These are phyloP conservation scores for Tubosaeta sp. DNA, from an alignment of 768 basidiomycete genomes.

Conservation along the genomic window DNA sequence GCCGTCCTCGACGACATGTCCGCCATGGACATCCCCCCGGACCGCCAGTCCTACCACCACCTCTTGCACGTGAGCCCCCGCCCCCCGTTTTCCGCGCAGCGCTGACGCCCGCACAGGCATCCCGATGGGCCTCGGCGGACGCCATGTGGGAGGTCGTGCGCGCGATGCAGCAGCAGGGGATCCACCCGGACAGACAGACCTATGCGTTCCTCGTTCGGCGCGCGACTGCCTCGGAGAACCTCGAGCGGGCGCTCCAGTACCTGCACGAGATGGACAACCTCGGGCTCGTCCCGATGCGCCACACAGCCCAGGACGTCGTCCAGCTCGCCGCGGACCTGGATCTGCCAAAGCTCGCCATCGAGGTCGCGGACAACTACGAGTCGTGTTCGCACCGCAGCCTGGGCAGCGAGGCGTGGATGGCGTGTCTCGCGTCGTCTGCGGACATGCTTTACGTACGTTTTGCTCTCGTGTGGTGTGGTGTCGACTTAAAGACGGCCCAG, in stretches of 20 bases:
- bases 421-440: slow-evolving; percentile 62
- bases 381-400: slow-evolving; percentile 48
- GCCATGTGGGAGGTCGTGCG: slow-evolving; percentile 48
- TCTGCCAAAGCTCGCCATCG: slow-evolving; percentile 64
- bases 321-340: slow-evolving; percentile 48
- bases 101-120: slow-evolving; percentile 40
- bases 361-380: slow-evolving; percentile 64
- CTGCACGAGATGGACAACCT: slow-evolving; percentile 54
- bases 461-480: not conserved
- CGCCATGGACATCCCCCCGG: slow-evolving; percentile 43
- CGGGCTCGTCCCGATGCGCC: slow-evolving; percentile 47
- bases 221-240: slow-evolving; percentile 41
- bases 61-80: slow-evolving; percentile 50
- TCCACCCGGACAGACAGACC: slow-evolving; percentile 49
- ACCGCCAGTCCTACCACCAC: slow-evolving; percentile 50
- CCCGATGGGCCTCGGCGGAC: slow-evolving; percentile 33
- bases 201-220: slow-evolving; percentile 53
- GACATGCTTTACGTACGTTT: slow-evolving; percentile 62
- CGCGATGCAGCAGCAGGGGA: slow-evolving; percentile 48
- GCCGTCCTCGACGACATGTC: slow-evolving; percentile 71
- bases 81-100: not conserved
- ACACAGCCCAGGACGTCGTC: slow-evolving; percentile 50
- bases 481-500: slow-evolving; percentile 24
- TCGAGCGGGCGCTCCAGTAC: slow-evolving; percentile 63
- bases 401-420: slow-evolving; percentile 55